Base-by-base conservation (phyloP, 1,139 yeast species). In the Torulaspora pretoriensis region DNA sequence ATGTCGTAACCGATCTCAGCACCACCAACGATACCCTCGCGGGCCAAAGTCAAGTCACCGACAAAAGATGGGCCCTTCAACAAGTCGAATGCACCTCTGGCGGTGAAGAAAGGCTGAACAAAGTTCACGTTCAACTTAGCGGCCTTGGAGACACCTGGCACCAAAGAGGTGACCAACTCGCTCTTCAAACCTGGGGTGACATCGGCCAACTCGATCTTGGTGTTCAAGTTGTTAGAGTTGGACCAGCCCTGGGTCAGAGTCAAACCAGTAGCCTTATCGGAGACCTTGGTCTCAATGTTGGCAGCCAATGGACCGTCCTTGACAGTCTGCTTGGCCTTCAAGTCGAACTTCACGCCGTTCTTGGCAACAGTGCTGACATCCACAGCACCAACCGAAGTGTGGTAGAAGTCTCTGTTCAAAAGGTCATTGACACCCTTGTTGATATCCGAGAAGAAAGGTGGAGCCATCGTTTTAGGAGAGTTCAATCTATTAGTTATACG, bases 221-320 rank as follows among this genome's bases (percentile, higher is more conserved):
- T 87, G 77, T 81, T 85, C 68, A 92, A 76, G 56, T 85, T 78
- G 71, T 92, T 92, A 70, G 95, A 84, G 61, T 95, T 87, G 75
- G 89, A 83, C 97, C 97, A 90, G 65, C 96, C 96, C 76, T 92
- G 97, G 60, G 96, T 88, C 66, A 92, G 75, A 57, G 97, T 82
- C 67, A 92, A 77, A 55, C 97, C 97, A 55, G 95, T 77, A 54
- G 90, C 78, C 78, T 89, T 89, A 80, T 94, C 98, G 54, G 86
- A 74, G 77, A 84, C 87, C 77, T 87, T 88, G 63, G 95, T 87
- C 72, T 92, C 97, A 51, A 92, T 75, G 64, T 86, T 81, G 60
- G 96, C 96, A 55, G 90, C 81, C 62, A 94, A 81, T 61, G 92
- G 74, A 67, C 86, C 84, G 65, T 82, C 86, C 72, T 81, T 81